Conservation (phyloP, 2,329 filamentous ascomycete genomes). For the Ophiostoma piceae region DNA sequence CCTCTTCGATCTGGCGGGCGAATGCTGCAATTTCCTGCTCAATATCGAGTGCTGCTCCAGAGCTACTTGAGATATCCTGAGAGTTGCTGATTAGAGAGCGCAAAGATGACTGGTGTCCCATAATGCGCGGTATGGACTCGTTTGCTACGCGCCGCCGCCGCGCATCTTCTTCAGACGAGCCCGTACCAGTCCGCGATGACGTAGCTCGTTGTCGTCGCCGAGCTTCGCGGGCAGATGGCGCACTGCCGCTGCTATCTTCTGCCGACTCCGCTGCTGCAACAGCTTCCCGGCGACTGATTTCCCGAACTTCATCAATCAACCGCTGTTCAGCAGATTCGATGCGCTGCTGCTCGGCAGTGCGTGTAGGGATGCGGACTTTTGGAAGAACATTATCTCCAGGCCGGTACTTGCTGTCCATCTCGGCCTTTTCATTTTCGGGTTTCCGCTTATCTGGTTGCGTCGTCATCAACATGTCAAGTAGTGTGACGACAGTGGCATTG, state of each 20-base stretch:
- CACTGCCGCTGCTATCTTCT: conserved; percentile 17
- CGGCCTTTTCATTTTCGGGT: conserved; percentile 65
- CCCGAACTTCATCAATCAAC: conserved; percentile 64
- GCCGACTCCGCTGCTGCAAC: conserved; percentile 40
- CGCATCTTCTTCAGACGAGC: conserved; percentile 27
- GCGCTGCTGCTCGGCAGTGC: conserved; percentile 49
- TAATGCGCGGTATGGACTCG: conserved; percentile 32
- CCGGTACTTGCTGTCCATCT: conserved; percentile 70
- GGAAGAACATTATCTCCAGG: conserved; percentile 78
- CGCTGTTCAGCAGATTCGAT: conserved; percentile 62
- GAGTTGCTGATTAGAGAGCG: conserved; percentile 71
- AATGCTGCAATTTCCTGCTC: conserved; percentile 89
- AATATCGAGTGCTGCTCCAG: conserved; percentile 53
- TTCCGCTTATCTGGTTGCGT: conserved; percentile 73
- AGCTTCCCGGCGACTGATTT: conserved; percentile 66
- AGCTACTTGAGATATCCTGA: neutral
- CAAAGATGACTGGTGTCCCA: conserved; percentile 81
- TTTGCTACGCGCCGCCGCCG: conserved; percentile 40
- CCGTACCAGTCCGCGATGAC: conserved; percentile 24
- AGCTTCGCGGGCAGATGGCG: conserved; percentile 8
- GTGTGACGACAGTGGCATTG: conserved; percentile 83
- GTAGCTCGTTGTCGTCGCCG: conserved; percentile 26
- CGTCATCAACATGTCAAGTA: conserved; percentile 81
- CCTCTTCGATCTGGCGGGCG: conserved; percentile 61
- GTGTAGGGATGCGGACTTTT: conserved; percentile 47